Conservation (phyloP, 306 rosid genomes). For the Rubus parviflorus region DNA sequence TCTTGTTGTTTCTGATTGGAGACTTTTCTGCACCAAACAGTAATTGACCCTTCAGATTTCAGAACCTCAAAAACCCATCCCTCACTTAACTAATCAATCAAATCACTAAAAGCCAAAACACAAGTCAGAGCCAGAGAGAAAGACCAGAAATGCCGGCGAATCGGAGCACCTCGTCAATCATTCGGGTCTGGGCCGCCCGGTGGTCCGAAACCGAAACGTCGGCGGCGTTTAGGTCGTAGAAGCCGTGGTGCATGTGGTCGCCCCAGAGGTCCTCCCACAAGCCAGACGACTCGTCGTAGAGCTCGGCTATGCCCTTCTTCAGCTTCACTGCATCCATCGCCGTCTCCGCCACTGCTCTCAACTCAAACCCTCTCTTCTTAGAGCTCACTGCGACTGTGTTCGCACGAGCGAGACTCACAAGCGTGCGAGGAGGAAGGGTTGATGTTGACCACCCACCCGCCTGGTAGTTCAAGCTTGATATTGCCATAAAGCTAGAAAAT, state of each 20-base stretch:
- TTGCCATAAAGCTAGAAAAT: not conserved
- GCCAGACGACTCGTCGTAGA: conserved; percentile 83
- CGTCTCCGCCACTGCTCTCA: conserved; percentile 7
- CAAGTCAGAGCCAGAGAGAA: not conserved
- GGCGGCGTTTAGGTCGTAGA: conserved; percentile 49
- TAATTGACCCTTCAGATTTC: too few relatives aligned
- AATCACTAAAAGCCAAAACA: not conserved
- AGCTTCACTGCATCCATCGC: conserved; percentile 25
- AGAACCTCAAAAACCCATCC: not conserved
- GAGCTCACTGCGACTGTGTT: not conserved
- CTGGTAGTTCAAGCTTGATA: not conserved
- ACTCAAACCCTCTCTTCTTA: not conserved
- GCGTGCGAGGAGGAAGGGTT: not conserved
- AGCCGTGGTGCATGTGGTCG: conserved; percentile 96
- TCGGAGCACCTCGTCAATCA: conserved; percentile 73
- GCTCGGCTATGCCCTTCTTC: conserved; percentile 72
- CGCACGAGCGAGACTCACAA: not conserved
- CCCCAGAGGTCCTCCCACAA: conserved; percentile 93
- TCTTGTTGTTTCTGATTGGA: conserved; percentile 33
- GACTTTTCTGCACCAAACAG: conserved; percentile 28
- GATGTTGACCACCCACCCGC: not conserved
- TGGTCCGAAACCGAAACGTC: conserved; percentile 64
- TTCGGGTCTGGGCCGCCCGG: conserved; percentile 79
- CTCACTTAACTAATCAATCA: not conserved
- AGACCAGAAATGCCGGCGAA: conserved; percentile 51